Evolutionary conservation across 441 rosid species (phyloP).

Genomic region (Mallotus repandus): DNA sequence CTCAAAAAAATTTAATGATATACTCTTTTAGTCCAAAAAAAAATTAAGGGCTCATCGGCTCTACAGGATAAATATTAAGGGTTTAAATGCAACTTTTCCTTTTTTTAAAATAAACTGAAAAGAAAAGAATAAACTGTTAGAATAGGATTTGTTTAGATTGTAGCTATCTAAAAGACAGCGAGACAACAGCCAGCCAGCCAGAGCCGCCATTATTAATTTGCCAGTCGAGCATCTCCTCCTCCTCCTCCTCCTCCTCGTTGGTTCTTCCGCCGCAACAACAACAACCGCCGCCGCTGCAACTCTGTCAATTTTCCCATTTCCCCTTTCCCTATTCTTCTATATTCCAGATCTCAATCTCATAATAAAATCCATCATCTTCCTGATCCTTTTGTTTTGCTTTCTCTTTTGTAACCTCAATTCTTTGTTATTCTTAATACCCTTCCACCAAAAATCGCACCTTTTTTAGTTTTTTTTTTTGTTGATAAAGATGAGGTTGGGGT

Average conservation of each 20-base stretch:
- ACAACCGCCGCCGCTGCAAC: not conserved
- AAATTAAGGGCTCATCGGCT: too few relatives aligned
- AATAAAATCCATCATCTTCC: too few relatives aligned
- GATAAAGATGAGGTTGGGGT: constrained; percentile 14
- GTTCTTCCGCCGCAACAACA: not conserved
- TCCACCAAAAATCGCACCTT: not conserved
- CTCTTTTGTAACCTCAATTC: not conserved
- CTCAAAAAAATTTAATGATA: too few relatives aligned
- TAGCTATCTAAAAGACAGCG: constrained; percentile 11
- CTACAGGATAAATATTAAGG: too few relatives aligned
- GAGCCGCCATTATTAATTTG: constrained; percentile 5
- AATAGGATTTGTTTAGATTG: too few relatives aligned
- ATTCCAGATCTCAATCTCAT: not conserved
- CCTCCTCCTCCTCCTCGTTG: not conserved
- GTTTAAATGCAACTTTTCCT: too few relatives aligned
- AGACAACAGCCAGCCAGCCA: not conserved
- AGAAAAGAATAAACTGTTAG: too few relatives aligned
- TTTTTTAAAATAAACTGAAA: too few relatives aligned
- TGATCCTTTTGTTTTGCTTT: too few relatives aligned
- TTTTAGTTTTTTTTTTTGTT: constrained; percentile 19
- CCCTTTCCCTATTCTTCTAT: not conserved
- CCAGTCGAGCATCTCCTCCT: not conserved
- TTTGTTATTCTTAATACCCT: constrained; percentile 20
- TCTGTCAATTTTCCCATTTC: not conserved
- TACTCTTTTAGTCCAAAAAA: too few relatives aligned